Percentiles rank a stretch among this genome's conserved stretches.
Conservation (phyloP, 148 eudicot genomes). For the Dysphania ambrosioides region DNA sequence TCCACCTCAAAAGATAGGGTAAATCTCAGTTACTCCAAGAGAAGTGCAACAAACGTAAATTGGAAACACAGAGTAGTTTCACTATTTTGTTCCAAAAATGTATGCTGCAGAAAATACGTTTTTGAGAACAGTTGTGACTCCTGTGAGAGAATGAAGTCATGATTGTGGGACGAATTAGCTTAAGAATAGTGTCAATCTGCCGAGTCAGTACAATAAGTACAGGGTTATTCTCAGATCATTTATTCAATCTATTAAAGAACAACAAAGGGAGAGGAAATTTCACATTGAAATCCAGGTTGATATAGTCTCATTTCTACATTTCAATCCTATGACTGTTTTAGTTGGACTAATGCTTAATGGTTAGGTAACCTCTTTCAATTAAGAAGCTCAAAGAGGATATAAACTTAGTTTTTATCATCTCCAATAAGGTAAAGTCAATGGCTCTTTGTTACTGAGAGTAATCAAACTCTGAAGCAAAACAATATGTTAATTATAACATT, state of each 20-base stretch:
- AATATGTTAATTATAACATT: constrained; percentile 13
- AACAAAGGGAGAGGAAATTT: too few relatives aligned
- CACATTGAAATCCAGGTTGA: too few relatives aligned
- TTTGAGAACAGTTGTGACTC: neutral
- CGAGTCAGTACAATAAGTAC: neutral
- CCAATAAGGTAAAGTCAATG: neutral
- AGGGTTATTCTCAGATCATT: neutral
- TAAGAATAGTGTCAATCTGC: too few relatives aligned
- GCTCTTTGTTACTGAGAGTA: too few relatives aligned
- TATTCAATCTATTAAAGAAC: too few relatives aligned
- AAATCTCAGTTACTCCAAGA: too few relatives aligned
- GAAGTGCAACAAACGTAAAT: neutral
- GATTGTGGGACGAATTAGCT: neutral
- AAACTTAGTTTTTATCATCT: neutral
- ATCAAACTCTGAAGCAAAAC: neutral
- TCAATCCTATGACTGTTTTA: too few relatives aligned
- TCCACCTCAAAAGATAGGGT: neutral
- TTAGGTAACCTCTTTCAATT: neutral
- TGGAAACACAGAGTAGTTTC: too few relatives aligned
- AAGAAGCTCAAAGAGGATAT: neutral
- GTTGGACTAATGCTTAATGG: neutral
- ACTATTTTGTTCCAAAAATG: neutral
- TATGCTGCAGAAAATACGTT: too few relatives aligned
- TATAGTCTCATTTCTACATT: too few relatives aligned
- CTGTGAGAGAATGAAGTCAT: too few relatives aligned